Evolutionary conservation across 805 yeast genomes (phyloP).

Genomic region (Saturnispora ahearnii): DNA sequence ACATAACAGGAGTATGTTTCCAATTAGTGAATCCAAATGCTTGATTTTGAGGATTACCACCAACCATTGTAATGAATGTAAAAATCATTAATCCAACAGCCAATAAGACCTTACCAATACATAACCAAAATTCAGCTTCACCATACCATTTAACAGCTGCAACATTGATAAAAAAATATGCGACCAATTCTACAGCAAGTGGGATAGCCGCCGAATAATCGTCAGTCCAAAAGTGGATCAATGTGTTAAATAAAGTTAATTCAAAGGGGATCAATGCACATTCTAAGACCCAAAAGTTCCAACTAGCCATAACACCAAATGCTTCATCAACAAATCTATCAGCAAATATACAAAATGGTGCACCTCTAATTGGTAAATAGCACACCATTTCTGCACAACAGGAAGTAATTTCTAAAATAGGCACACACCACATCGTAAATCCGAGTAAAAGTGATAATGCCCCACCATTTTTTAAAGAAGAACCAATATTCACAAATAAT

Average conservation of each 20-base stretch:
- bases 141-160: constrained; percentile 43
- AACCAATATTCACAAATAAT: constrained; percentile 36
- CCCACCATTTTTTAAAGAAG: constrained; percentile 32
- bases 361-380: constrained; percentile 34
- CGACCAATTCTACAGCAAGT: constrained; percentile 33
- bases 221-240: constrained; percentile 45
- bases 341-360: constrained; percentile 38
- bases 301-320: constrained; percentile 35
- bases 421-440: constrained; percentile 34
- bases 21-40: constrained; percentile 49
- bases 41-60: constrained; percentile 45
- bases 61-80: constrained; percentile 47
- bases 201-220: constrained; percentile 42
- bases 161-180: constrained; percentile 35
- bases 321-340: constrained; percentile 39
- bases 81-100: constrained; percentile 41
- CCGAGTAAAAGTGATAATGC: constrained; percentile 33
- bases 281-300: constrained; percentile 42
- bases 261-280: constrained; percentile 42
- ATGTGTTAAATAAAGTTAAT: constrained; percentile 41
- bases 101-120: constrained; percentile 38
- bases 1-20: constrained; percentile 21
- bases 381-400: constrained; percentile 38
- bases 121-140: constrained; percentile 40
- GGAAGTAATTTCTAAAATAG: constrained; percentile 33